Evolutionary conservation across 345 rosid genomes (phyloP).

Genomic region (Sonneratia alba): DNA sequence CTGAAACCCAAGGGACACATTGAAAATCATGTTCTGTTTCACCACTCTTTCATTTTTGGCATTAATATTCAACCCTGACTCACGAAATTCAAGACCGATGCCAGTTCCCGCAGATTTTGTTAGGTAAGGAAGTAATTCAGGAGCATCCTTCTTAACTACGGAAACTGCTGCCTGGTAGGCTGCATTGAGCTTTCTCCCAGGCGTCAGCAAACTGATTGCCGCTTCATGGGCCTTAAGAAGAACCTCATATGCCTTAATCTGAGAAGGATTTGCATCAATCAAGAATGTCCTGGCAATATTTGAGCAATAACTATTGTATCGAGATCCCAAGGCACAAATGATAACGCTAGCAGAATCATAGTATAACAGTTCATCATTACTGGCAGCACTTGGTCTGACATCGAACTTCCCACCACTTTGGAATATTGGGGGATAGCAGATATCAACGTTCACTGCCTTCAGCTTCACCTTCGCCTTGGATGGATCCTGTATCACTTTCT

Average conservation of each 20-base stretch:
- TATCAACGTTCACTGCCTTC: conserved; percentile 83
- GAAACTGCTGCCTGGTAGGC: conserved; percentile 75
- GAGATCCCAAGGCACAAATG: conserved; percentile 75
- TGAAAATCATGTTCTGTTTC: conserved; percentile 65
- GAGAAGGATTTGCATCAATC: conserved; percentile 74
- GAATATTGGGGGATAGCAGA: conserved; percentile 91
- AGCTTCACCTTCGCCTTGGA: conserved; percentile 71
- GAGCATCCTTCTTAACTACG: conserved; percentile 72
- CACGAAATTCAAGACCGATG: conserved; percentile 91
- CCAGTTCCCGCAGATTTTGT: conserved; percentile 97
- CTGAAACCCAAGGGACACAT: conserved; percentile 85
- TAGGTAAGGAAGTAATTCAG: conserved; percentile 55
- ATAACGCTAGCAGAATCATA: conserved; percentile 87
- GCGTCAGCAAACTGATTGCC: conserved; percentile 56
- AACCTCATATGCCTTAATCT: conserved; percentile 84
- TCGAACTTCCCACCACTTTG: conserved; percentile 93
- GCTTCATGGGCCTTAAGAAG: conserved; percentile 93
- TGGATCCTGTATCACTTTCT: conserved; percentile 82
- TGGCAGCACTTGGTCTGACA: conserved; percentile 88
- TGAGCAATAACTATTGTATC: conserved; percentile 88
- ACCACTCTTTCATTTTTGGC: conserved; percentile 62
- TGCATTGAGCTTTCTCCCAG: conserved; percentile 58
- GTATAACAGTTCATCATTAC: conserved; percentile 67
- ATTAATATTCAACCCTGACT: conserved; percentile 72
- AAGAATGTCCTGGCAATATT: conserved; percentile 74